These are phyloP conservation scores for Boletus pseudo-olivaceus DNA, from an alignment of 768 basidiomycete genomes.

Conservation along the genomic window DNA sequence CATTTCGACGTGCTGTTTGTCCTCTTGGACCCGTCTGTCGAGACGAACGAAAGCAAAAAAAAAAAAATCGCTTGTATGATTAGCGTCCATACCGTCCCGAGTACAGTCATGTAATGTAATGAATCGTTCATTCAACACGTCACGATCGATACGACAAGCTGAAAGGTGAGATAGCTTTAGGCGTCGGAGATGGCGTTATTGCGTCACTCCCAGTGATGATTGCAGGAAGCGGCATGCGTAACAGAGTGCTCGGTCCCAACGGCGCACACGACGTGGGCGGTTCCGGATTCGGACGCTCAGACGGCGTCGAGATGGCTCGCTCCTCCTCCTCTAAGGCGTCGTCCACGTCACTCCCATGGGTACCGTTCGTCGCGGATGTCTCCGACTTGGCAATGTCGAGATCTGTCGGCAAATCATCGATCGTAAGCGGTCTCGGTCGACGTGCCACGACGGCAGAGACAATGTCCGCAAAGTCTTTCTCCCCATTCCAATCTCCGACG, in stretches of 20 bases:
- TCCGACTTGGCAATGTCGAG: background rate
- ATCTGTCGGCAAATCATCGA: constrained; percentile 5
- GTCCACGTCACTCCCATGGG: background rate
- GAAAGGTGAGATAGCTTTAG: constrained; percentile 17
- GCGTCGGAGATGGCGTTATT: constrained; percentile 45
- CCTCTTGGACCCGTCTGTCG: background rate
- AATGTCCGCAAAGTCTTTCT: constrained; percentile 57
- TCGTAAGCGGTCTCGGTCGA: constrained; percentile 19
- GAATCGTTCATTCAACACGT: background rate
- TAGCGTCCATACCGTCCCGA: background rate
- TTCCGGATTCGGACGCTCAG: constrained; percentile 54
- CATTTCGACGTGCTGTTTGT: background rate
- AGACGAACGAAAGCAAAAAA: background rate
- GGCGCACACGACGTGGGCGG: constrained; percentile 49
- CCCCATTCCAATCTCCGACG: constrained; percentile 56
- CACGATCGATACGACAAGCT: constrained; percentile 5
- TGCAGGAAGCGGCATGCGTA: constrained; percentile 35
- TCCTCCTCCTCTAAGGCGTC: constrained; percentile 23
- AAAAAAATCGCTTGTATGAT: background rate
- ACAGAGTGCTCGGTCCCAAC: constrained; percentile 37
- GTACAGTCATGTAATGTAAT: background rate
- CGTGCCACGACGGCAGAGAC: constrained; percentile 41
- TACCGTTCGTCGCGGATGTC: background rate
- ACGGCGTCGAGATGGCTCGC: constrained; percentile 41
- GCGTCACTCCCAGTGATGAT: constrained; percentile 42